Evolutionary conservation across 73 alveolate species (phyloP), one percentile per base, ranked within the genome.

Genomic region (Tetrahymena thermophila): DNA sequence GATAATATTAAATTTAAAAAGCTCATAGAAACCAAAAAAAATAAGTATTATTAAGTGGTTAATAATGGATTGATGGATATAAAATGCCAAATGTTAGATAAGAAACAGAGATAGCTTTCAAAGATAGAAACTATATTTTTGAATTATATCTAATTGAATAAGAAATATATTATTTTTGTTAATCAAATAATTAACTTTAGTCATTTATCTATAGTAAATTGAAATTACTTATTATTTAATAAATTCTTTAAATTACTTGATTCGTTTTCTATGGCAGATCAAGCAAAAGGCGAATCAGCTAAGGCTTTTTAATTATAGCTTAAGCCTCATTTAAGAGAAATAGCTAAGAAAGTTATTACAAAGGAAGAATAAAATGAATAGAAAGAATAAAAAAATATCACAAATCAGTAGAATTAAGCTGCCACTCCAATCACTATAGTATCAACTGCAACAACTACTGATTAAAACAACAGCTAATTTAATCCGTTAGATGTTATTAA

Each of bases 251-350:
- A 19, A 50, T 50, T 21, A 50, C 83, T 50, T 71, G 89, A 71
- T 71, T 71, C 89, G 89, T 71, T 71, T 71, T 71, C 35, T n/a
- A 71, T 71, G 89, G 37, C 89, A 71, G 89, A 71, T 71, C 89
- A 71, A 71, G 89, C 42, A 71, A 71, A 71, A 71, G 89, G 89
- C 89, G 89, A 71, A 71, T 71, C 89, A 71, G 89, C 89, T 28
- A 71, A 71, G n/a, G 89, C 89, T 31, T 71, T 71, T 31, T 31
- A 71, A 31, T 34, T 71, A 28, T 71, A 71, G 89, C 89, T 71
- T 13, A 71, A 71, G n/a, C 89, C 89, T 31, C 89, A 71, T 71
- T 71, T 71, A 71, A 71, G 89, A 34, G 89, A 71, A 31, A 71
- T 71, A 71, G 89, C 89, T n/a, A 71, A 71, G 89, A 71, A 71